phyloP scores from a whole-genome alignment of 805 yeast genomes.

The Teunomyces tritomae region DNA sequence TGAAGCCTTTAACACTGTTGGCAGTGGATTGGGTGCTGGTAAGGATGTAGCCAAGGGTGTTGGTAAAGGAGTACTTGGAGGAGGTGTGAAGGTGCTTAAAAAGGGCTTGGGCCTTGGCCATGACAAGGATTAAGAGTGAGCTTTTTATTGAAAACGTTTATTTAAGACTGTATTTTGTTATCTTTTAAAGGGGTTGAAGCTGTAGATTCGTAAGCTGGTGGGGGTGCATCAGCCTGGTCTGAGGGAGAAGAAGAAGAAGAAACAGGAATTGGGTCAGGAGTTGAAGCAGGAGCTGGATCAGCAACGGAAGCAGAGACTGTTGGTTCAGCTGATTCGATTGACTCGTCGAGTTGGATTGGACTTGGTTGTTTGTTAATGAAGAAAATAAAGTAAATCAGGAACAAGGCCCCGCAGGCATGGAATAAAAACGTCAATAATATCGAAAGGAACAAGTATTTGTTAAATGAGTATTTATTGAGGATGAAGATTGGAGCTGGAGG shows the following conservation, averaged over 20 bases:
- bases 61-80: conserved; percentile 40
- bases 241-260: not conserved
- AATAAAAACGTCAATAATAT: conserved; percentile 32
- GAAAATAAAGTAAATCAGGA: conserved; percentile 23
- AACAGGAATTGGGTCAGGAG: not conserved
- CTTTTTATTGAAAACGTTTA: not conserved
- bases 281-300: not conserved
- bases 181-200: not conserved
- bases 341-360: not conserved
- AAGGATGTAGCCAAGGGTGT: conserved; percentile 30
- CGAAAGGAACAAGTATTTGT: conserved; percentile 32
- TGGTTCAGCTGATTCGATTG: not conserved
- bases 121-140: not conserved
- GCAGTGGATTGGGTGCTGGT: conserved; percentile 18
- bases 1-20: conserved; percentile 45
- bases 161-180: not conserved
- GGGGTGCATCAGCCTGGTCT: not conserved
- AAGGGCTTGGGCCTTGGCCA: conserved; percentile 37
- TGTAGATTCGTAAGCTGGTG: not conserved
- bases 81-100: conserved; percentile 29
- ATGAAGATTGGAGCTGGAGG: conserved; percentile 41
- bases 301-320: not conserved
- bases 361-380: not conserved
- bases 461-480: conserved; percentile 26
- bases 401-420: conserved; percentile 34